A percentile compares a stretch with the other conserved stretches of the same genome.
These are phyloP conservation scores for Nicotiana noctiflora DNA, from an alignment of 257 asterid species.

Conservation along the genomic window DNA sequence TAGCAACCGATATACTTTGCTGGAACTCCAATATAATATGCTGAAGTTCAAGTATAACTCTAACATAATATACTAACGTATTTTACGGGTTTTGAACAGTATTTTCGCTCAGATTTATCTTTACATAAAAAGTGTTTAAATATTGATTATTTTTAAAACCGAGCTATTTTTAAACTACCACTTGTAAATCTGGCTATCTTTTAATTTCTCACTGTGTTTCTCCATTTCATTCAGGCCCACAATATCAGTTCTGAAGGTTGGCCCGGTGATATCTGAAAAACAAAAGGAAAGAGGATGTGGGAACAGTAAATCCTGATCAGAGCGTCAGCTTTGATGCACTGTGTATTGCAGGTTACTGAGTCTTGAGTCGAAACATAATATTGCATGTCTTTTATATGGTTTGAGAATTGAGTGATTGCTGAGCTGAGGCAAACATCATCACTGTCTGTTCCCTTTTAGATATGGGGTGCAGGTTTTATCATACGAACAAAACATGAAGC, in stretches of 20 bases:
- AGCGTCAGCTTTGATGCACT: background rate
- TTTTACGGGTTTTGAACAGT: too few relatives aligned
- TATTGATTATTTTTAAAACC: too few relatives aligned
- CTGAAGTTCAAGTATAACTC: too few relatives aligned
- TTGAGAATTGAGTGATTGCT: constrained; percentile 7
- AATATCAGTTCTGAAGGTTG: background rate
- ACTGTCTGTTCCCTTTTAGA: background rate
- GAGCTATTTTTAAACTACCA: too few relatives aligned
- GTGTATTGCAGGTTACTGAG: background rate
- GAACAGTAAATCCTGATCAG: background rate
- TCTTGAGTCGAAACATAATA: background rate
- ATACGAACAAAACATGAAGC: constrained; percentile 11
- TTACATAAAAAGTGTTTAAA: too few relatives aligned
- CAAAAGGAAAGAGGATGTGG: background rate
- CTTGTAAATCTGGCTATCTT: too few relatives aligned
- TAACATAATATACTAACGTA: too few relatives aligned
- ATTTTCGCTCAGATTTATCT: too few relatives aligned
- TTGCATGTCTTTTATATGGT: background rate
- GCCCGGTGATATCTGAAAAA: background rate
- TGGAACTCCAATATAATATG: too few relatives aligned
- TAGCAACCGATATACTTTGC: too few relatives aligned
- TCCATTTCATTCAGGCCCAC: background rate
- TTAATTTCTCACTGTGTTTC: background rate
- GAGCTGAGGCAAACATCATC: background rate
- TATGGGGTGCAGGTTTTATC: constrained; percentile 16